Base-by-base conservation (phyloP, 345 rosid genomes). In the Corymbia maculata region DNA sequence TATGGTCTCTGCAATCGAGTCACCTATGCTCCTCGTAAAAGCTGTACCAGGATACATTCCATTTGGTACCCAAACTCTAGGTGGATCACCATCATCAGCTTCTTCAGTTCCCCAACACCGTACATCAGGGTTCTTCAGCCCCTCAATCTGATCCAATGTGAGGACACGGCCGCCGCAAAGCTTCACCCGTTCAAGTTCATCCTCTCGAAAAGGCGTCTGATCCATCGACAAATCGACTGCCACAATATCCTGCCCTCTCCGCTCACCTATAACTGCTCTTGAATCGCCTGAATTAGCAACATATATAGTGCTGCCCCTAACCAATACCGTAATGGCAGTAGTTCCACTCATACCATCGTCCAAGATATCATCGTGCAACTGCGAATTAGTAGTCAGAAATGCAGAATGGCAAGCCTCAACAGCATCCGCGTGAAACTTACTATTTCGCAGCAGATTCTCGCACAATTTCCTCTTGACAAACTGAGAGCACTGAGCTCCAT, bases 31-130 rank as follows among this genome's bases (percentile, higher is more conserved):
- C 91, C 99, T 96, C 1, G 99, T 98, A 91, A 98, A 98, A 75
- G 99, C 99, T 14, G 99, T 97, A 52, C 99, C 99, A 4, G 99
- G 99, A 89, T 95, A 98, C 99, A 98, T 98, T 85, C 98, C 99
- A 93, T 95, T 93, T 9, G 95, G 95, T 44, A 96, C 93, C 99
- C 99, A 98, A 90, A 98, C 94, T 89, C 99, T 95, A 0, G 99
- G 99, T 84, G 99, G 99, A 87, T 98, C 99, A 26, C 99, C 99
- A 90, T 97, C 99, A 90, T 98, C 99, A 13, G 88, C 95, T 90
- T 97, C 99, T 92, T 98, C 99, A 19, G 95, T 95, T 66, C 96
- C 99, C 99, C 99, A 98, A 90, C 97, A 97, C 91, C 95, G 98
- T 90, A 96, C 97, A 90, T 97, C 95, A 30, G 99, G 99, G 89